phyloP scores from a whole-genome alignment of 2,329 filamentous ascomycete species.

The Cordyceps fumosorosea region DNA sequence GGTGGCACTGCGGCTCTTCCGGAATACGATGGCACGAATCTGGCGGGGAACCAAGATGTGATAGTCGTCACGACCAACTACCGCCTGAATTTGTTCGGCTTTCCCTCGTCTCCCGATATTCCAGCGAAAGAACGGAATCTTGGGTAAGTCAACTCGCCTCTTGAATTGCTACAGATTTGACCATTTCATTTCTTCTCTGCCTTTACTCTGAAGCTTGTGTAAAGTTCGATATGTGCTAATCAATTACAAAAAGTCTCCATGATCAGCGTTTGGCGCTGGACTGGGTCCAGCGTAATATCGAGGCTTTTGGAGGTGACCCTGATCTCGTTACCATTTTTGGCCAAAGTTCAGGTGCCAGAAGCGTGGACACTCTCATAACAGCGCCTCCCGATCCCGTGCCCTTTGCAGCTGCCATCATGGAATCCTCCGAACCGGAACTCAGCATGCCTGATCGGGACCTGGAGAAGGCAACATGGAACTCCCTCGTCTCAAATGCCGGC shows the following conservation, averaged over 20 bases:
- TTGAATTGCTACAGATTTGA: neutral
- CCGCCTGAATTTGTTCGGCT: conserved; percentile 36
- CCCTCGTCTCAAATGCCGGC: neutral
- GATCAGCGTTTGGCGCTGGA: conserved; percentile 52
- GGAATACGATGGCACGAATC: conserved; percentile 33
- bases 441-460: neutral
- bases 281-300: conserved; percentile 58
- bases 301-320: conserved; percentile 56
- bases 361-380: conserved; percentile 32
- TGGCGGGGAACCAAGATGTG: conserved; percentile 36
- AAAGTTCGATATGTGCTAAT: neutral
- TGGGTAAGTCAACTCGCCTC: conserved; percentile 16
- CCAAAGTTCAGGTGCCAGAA: conserved; percentile 47
- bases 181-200: neutral
- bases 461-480: neutral
- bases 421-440: conserved; percentile 17
- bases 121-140: conserved; percentile 17
- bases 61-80: conserved; percentile 42
- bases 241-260: conserved; percentile 13
- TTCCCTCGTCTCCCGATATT: conserved; percentile 26
- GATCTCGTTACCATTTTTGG: conserved; percentile 56
- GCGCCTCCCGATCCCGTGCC: conserved; percentile 23
- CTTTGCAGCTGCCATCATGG: conserved; percentile 23
- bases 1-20: conserved; percentile 29
- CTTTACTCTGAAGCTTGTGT: neutral